A percentile compares a stretch with the other conserved stretches of the same genome.
Evolutionary conservation across 2,329 filamentous ascomycete species (phyloP).

Genomic region (Penicillium sp.): DNA sequence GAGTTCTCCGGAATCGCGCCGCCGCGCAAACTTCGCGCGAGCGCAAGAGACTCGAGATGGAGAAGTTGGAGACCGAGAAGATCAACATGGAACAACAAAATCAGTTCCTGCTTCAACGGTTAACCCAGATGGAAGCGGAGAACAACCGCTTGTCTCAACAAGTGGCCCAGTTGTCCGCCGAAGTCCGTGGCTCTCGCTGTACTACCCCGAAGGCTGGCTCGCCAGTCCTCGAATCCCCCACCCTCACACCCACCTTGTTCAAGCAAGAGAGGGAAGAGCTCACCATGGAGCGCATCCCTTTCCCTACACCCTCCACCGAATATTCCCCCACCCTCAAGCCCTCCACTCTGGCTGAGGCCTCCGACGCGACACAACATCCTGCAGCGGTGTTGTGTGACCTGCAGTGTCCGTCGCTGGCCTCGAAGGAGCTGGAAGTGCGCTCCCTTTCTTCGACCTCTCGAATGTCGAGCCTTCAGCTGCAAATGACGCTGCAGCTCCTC

Average conservation of each 20-base stretch:
- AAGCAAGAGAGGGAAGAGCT: conserved; percentile 47
- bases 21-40: conserved; percentile 96
- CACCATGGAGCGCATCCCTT: conserved; percentile 41
- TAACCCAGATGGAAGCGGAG: conserved; percentile 60
- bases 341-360: conserved; percentile 55
- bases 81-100: conserved; percentile 68
- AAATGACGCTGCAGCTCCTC: conserved; percentile 63
- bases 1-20: conserved; percentile 91
- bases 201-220: conserved; percentile 40
- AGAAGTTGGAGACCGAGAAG: conserved; percentile 71
- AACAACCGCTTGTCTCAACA: conserved; percentile 52
- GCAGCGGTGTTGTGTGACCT: conserved; percentile 99
- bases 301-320: conserved; percentile 40
- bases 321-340: conserved; percentile 42
- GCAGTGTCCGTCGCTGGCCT: conserved; percentile 92
- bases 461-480: conserved; percentile 50
- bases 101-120: conserved; percentile 64
- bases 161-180: conserved; percentile 50
- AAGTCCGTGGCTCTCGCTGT: conserved; percentile 44
- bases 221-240: conserved; percentile 37
- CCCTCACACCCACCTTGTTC: conserved; percentile 43
- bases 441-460: conserved; percentile 43
- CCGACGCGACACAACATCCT: conserved; percentile 99
- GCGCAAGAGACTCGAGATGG: conserved; percentile 85
- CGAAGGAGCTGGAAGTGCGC: conserved; percentile 50